Base-by-base conservation (phyloP, 257 asterid genomes). In the Lycium barbarum region DNA sequence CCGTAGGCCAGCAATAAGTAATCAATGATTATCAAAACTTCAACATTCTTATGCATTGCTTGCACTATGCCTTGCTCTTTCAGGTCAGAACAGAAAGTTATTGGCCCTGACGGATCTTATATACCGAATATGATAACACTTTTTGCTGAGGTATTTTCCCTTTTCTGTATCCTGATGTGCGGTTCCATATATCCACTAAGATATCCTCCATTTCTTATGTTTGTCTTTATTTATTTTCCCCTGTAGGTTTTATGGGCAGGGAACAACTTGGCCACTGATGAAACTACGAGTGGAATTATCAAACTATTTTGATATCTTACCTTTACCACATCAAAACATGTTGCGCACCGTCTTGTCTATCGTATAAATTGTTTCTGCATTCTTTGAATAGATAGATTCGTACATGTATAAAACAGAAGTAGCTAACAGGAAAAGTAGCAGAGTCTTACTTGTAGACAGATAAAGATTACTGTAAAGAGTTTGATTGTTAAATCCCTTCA, bases 81-180 rank as follows among this genome's bases (percentile, higher is more conserved):
- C 84, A 81, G 84, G 84, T 47, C 74, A 61, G 74, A 81, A 38
- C 33, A 20, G 53, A 59, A 59, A 57, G 20, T 59, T 61, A 81
- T 65, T 81, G 84, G 84, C 22, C 59, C 20, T 61, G 8, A 8
- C 2, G 74, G 43, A 58, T 20, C 9, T 81, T 81, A 81, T 65
- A 40, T 59, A 58, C 22, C 55, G 43, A 61, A 26, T 59, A 43
- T 81, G 43, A 61, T 61, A 58, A 36, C 38, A 61, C 18, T 61
- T 61, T 58, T 61, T 14, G 20, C 62, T 55, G 62, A 55, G 62
- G 55, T 49, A 49, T 12, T 49, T 49, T 49, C 9, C 55, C 55
- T 9, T 49, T 49, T 49, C 13, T 49, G 12, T 49, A 49, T 2
- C 3, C 55, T 49, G 55, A 49, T 67, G n/a, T 22, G 26, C 49